These are phyloP conservation scores for Trichoderma guizhouense DNA, from an alignment of 2,329 filamentous ascomycete genomes.

Conservation along the genomic window DNA sequence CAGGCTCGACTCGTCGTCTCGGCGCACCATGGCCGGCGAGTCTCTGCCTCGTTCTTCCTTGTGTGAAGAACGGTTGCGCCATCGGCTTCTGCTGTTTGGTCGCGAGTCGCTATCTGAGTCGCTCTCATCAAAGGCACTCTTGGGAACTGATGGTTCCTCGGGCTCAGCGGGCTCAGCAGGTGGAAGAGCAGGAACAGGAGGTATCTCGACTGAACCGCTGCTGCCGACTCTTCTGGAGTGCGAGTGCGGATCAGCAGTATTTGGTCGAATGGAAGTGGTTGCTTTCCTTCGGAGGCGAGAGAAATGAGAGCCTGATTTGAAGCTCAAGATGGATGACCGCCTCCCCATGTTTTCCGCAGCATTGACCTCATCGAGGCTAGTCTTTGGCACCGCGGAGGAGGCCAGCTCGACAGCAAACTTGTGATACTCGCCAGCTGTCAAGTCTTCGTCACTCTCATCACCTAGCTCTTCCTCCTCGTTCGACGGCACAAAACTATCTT, in stretches of 20 bases:
- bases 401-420: constrained; percentile 34
- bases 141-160: constrained; percentile 13
- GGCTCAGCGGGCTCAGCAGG: neutral
- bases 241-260: constrained; percentile 18
- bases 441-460: constrained; percentile 30
- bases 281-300: constrained; percentile 26
- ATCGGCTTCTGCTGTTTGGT: constrained; percentile 15
- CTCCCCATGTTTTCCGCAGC: constrained; percentile 10
- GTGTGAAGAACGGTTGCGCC: constrained; percentile 22
- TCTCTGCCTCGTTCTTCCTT: constrained; percentile 24
- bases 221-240: neutral
- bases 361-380: neutral
- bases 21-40: constrained; percentile 8
- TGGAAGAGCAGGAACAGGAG: neutral
- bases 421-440: constrained; percentile 36
- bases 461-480: constrained; percentile 16
- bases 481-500: constrained; percentile 10
- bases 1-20: neutral
- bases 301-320: constrained; percentile 29
- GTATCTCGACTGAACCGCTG: neutral
- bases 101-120: constrained; percentile 34
- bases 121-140: constrained; percentile 32
- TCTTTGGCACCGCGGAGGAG: neutral
- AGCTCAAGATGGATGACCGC: constrained; percentile 26
- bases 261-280: constrained; percentile 16